Percentiles rank a stretch among this genome's conserved stretches.
phyloP scores from a whole-genome alignment of 495 filamentous ascomycete genomes.

The Cercophora sp. region DNA sequence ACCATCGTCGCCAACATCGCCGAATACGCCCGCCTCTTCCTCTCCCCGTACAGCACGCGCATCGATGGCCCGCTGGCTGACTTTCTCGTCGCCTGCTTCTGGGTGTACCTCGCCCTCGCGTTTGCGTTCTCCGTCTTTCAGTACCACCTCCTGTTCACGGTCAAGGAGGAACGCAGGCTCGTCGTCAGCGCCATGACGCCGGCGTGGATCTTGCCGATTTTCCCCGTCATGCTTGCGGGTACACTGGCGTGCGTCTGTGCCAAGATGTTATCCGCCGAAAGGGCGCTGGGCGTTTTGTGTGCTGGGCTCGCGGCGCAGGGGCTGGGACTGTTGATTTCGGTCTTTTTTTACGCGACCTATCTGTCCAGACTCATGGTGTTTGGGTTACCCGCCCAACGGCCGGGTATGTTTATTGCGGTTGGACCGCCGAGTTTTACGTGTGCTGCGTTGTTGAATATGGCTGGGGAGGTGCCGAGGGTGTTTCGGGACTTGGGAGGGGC shows the following conservation, averaged over 20 bases:
- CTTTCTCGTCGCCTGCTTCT: slow-evolving; percentile 46
- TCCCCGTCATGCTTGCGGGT: slow-evolving; percentile 52
- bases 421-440: slow-evolving; percentile 65
- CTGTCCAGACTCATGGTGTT: slow-evolving; percentile 56
- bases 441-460: slow-evolving; percentile 65
- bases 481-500: slow-evolving; percentile 5
- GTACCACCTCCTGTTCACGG: slow-evolving; percentile 51
- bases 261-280: slow-evolving; percentile 9
- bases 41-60: slow-evolving; percentile 19
- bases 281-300: background rate
- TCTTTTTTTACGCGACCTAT: slow-evolving; percentile 54
- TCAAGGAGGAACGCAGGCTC: slow-evolving; percentile 29
- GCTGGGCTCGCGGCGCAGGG: slow-evolving; percentile 51
- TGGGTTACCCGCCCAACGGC: slow-evolving; percentile 52
- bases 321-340: slow-evolving; percentile 45
- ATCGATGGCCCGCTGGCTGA: slow-evolving; percentile 34
- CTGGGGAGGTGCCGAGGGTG: slow-evolving; percentile 37
- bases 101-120: slow-evolving; percentile 46
- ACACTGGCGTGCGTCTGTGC: slow-evolving; percentile 42
- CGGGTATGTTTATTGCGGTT: slow-evolving; percentile 71
- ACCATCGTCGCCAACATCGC: slow-evolving; percentile 58
- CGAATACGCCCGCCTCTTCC: slow-evolving; percentile 50
- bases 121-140: slow-evolving; percentile 44
- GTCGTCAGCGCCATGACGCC: slow-evolving; percentile 44
- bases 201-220: slow-evolving; percentile 55